Base-by-base conservation (phyloP, 805 yeast genomes). In the Metschnikowia corniflorae region DNA sequence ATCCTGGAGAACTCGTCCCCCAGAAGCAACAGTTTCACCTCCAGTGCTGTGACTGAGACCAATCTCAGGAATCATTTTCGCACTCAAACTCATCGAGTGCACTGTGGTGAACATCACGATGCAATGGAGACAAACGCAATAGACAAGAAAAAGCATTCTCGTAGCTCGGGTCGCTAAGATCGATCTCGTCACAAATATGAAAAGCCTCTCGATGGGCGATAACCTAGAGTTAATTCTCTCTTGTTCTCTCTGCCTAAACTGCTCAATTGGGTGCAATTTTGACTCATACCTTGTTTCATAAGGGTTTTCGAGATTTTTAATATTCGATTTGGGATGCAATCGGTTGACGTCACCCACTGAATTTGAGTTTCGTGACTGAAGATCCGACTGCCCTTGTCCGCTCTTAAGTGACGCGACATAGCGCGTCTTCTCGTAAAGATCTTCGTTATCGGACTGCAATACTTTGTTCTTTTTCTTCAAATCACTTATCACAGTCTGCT, bases 201-300 rank as follows among this genome's bases (percentile, higher is more conserved):
- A 83, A n/a, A 85, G 60, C 41, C 94, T 70, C 50, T 93, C 97
- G 39, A 84, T 55, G 2, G 93, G 84, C 2, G 89, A 79, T 57
- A 88, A 68, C 31, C 77, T 73, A 6, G 88, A 77, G 33, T 74
- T 72, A 31, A 84, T 80, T 47, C 95, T 69, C 50, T 82, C 87
- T 23, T 83, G 76, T 54, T 87, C 96, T 44, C 78, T 67, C 29
- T 79, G 73, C 50, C 94, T 75, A 60, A 91, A 86, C 51, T 78
- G 83, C 47, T 85, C 91, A 42, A 88, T 77, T 21, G 96, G 94
- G 49, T 87, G 88, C 30, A 87, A 63, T 32, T 80, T 81, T 34
- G 82, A 80, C 49, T 87, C 95, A 63, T 85, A 88, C 32, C 61
- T 73, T 20, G 72, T 66, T 30, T 75, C 76, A 55, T 83, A 82